Percentiles rank a stretch among this genome's conserved stretches.
Conservation (phyloP, 2,329 filamentous ascomycete species). For the Triangularia verruculosa region DNA sequence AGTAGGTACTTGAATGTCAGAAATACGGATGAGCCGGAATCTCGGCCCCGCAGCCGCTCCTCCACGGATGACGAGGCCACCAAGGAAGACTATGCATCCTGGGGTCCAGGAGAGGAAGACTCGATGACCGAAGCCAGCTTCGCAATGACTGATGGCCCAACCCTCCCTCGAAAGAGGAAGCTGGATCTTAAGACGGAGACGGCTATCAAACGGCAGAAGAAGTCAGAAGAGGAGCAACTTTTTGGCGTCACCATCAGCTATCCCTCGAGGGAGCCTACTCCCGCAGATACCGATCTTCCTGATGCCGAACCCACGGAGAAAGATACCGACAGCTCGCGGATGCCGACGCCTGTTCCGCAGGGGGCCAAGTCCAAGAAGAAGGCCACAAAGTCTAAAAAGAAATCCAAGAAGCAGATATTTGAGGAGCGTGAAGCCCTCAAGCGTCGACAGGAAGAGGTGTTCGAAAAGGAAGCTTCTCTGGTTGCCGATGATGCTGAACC, state of each 20-base stretch:
- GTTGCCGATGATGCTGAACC: conserved; percentile 36
- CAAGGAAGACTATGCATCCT: conserved; percentile 48
- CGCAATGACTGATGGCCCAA: conserved; percentile 53
- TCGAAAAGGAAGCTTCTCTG: conserved; percentile 43
- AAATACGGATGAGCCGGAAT: conserved; percentile 84
- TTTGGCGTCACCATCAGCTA: conserved; percentile 60
- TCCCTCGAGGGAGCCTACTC: conserved; percentile 44
- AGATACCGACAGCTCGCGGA: conserved; percentile 43
- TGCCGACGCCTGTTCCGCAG: conserved; percentile 45
- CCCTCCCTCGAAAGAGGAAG: conserved; percentile 66
- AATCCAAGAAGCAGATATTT: conserved; percentile 73
- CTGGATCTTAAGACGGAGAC: conserved; percentile 66
- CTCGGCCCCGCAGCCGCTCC: conserved; percentile 69
- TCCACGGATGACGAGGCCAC: conserved; percentile 57
- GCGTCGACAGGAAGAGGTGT: conserved; percentile 50
- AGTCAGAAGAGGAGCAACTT: conserved; percentile 73
- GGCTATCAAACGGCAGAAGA: conserved; percentile 75
- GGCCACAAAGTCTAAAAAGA: conserved; percentile 64
- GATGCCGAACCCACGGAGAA: conserved; percentile 48
- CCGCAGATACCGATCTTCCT: conserved; percentile 49
- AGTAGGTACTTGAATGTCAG: conserved; percentile 58
- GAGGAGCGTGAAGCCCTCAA: conserved; percentile 64
- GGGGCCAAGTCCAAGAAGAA: conserved; percentile 55
- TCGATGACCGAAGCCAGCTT: conserved; percentile 73
- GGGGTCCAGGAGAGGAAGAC: conserved; percentile 56